phyloP scores from a whole-genome alignment of 129 eudicot genomes.

The Apium graveolens region DNA sequence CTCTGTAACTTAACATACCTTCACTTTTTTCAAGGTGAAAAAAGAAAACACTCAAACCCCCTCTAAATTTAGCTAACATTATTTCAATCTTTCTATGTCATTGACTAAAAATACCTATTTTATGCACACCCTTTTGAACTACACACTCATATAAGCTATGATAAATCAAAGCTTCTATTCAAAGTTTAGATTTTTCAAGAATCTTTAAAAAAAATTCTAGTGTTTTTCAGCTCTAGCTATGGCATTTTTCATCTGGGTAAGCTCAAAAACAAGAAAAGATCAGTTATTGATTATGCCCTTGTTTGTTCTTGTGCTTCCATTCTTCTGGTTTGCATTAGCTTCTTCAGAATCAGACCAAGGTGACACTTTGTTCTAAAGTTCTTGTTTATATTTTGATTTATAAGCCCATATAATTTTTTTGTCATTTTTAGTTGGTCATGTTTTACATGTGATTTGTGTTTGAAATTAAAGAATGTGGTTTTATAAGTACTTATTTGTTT shows the following conservation, averaged over 20 bases:
- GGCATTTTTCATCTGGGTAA: conserved; percentile 3
- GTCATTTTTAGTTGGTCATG: not conserved
- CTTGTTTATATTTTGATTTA: not conserved
- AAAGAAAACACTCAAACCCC: not conserved
- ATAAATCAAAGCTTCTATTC: not conserved
- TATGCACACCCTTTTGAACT: not conserved
- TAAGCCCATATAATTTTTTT: not conserved
- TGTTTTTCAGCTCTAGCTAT: not conserved
- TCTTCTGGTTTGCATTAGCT: not conserved
- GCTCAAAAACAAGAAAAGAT: not conserved
- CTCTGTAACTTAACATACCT: not conserved
- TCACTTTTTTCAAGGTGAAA: not conserved
- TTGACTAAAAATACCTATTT: not conserved
- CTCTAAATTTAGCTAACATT: conserved; percentile 1
- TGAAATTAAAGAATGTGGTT: not conserved
- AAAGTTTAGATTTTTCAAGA: not conserved
- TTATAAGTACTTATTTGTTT: not conserved
- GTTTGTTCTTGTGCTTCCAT: not conserved
- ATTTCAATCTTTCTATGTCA: not conserved
- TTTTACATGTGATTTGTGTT: conserved; percentile 1
- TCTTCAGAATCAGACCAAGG: conserved; percentile 7
- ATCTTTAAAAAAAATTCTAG: not conserved
- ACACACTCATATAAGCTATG: not conserved
- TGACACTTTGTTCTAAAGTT: not conserved
- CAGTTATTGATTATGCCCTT: not conserved